phyloP scores from a whole-genome alignment of 75 land plant genomes.

The Ceratopteris richardii region DNA sequence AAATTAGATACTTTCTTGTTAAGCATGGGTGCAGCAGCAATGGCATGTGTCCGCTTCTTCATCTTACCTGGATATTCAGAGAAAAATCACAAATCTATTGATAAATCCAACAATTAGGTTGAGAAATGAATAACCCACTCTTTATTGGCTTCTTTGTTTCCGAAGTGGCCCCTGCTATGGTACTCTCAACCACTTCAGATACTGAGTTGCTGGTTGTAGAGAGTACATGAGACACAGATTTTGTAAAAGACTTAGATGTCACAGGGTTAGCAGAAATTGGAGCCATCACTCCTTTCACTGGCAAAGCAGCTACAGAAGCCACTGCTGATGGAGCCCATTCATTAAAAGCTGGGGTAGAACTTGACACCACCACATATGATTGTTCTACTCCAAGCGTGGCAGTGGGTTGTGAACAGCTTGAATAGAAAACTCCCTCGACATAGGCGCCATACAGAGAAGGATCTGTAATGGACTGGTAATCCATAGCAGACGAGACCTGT shows the following conservation, averaged over 20 bases:
- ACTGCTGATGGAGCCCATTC: neutral
- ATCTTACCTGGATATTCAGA: slow-evolving; percentile 19
- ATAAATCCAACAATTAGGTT: neutral
- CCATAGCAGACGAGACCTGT: neutral
- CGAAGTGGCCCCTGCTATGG: slow-evolving; percentile 8
- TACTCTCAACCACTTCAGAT: slow-evolving; percentile 13
- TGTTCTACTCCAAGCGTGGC: neutral
- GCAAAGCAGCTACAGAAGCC: neutral
- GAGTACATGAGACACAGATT: slow-evolving; percentile 3
- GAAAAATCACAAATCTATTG: neutral
- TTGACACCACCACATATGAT: neutral
- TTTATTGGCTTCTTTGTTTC: slow-evolving; percentile 10
- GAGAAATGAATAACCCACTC: neutral
- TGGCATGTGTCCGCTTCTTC: slow-evolving; percentile 57
- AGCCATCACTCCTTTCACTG: too few relatives aligned
- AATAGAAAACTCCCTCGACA: neutral
- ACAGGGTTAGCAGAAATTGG: too few relatives aligned
- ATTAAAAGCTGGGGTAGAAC: neutral
- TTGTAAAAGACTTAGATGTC: neutral
- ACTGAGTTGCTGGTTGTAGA: neutral
- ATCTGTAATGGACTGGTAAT: neutral
- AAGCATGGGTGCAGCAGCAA: slow-evolving; percentile 46
- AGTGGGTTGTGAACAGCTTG: neutral
- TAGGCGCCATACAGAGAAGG: slow-evolving; percentile 1
- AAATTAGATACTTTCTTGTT: slow-evolving; percentile 83